Evolutionary conservation across 176 grass and related monocot genomes (phyloP).

Genomic region (Musa itinerans): DNA sequence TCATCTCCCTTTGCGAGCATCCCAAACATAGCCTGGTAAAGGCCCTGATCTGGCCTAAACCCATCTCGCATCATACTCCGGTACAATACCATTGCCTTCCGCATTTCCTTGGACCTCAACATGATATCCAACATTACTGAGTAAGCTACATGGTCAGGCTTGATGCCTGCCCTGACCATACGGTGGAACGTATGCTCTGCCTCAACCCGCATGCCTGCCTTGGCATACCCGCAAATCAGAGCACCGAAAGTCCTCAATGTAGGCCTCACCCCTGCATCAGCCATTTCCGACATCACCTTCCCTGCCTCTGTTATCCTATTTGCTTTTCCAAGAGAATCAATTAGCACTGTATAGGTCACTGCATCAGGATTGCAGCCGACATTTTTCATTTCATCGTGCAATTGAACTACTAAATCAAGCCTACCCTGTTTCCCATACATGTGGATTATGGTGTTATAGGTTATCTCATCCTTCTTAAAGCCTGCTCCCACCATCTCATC

Average conservation of each 20-base stretch:
- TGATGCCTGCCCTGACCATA: slow-evolving; percentile 61
- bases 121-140: slow-evolving; percentile 78
- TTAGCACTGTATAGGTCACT: slow-evolving; percentile 73
- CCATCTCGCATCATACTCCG: slow-evolving; percentile 55
- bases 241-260: slow-evolving; percentile 70
- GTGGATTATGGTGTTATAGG: slow-evolving; percentile 89
- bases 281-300: slow-evolving; percentile 61
- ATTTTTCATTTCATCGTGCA: slow-evolving; percentile 81
- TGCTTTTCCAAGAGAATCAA: slow-evolving; percentile 85
- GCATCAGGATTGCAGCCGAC: slow-evolving; percentile 65
- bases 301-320: slow-evolving; percentile 75
- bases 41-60: slow-evolving; percentile 38
- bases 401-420: slow-evolving; percentile 52
- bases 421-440: slow-evolving; percentile 83
- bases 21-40: slow-evolving; percentile 55
- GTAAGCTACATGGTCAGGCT: slow-evolving; percentile 74
- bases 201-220: slow-evolving; percentile 56
- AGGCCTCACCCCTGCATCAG: slow-evolving; percentile 63
- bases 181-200: slow-evolving; percentile 53
- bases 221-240: slow-evolving; percentile 83
- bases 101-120: slow-evolving; percentile 53
- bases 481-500: slow-evolving; percentile 68
- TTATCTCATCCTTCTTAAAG: slow-evolving; percentile 80
- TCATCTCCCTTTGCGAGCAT: slow-evolving; percentile 40
- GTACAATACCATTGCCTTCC: slow-evolving; percentile 63